phyloP scores from a whole-genome alignment of 148 eudicot species.

The Chenopodium album region DNA sequence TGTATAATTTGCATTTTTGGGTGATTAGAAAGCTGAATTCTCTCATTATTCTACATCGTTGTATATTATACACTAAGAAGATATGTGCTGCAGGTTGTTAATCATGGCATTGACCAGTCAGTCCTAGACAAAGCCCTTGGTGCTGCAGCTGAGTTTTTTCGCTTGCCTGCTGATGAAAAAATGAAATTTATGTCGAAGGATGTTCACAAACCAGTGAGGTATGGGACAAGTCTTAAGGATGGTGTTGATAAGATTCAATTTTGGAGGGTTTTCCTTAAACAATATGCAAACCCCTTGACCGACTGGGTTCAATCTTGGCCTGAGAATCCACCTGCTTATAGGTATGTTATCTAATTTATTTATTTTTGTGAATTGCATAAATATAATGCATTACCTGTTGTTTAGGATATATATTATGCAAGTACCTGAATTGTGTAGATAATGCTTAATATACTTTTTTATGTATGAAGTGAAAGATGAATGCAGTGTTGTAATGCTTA shows the following conservation, averaged over 20 bases:
- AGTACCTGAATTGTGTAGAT: too few species aligned
- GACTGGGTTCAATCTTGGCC: constrained; percentile 65
- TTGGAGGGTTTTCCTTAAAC: constrained; percentile 72
- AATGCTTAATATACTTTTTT: too few species aligned
- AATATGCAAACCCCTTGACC: constrained; percentile 61
- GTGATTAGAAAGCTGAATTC: too few species aligned
- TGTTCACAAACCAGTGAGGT: constrained; percentile 60
- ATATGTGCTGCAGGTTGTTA: neutral
- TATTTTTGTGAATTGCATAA: too few species aligned
- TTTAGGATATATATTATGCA: too few species aligned
- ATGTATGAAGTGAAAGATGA: too few species aligned
- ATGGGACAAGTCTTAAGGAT: constrained; percentile 55
- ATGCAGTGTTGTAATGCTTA: too few species aligned
- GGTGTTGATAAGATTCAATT: constrained; percentile 57
- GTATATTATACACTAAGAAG: too few species aligned
- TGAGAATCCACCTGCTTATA: constrained; percentile 50
- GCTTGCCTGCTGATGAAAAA: constrained; percentile 43
- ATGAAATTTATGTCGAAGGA: constrained; percentile 52
- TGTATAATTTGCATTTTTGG: too few species aligned
- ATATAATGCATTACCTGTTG: too few species aligned
- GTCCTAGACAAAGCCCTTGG: constrained; percentile 46
- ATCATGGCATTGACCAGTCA: constrained; percentile 50
- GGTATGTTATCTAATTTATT: constrained; percentile 19
- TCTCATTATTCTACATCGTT: neutral
- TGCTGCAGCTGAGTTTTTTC: constrained; percentile 43